Percentiles rank a stretch among this genome's conserved stretches.
Evolutionary conservation across 352 stramenopile species (phyloP).

Genomic region (Phytophthora fragariaefolia): DNA sequence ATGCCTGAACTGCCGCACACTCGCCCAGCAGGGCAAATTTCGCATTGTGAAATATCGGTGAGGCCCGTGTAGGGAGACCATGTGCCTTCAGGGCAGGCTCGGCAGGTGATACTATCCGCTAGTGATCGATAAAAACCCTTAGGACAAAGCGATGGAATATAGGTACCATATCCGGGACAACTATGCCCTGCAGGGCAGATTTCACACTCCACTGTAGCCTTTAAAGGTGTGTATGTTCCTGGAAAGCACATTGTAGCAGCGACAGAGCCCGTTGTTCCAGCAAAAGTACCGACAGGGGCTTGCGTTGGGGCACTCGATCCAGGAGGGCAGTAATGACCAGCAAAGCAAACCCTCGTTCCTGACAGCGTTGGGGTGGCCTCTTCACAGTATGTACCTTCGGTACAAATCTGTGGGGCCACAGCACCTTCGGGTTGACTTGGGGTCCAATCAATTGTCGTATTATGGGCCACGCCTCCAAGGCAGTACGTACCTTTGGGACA

Average conservation of each 20-base stretch:
- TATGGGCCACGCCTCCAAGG: conserved; percentile 94
- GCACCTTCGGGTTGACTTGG: conserved; percentile 82
- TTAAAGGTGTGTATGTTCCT: conserved; percentile 95
- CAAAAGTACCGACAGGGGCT: conserved; percentile 93
- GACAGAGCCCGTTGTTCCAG: conserved; percentile 86
- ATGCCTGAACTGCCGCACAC: conserved; percentile 94
- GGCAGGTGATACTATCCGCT: conserved; percentile 95
- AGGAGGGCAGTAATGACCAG: conserved; percentile 96
- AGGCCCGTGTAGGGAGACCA: conserved; percentile 93
- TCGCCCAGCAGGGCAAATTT: conserved; percentile 94
- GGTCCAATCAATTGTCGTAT: conserved; percentile 92
- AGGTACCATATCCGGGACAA: conserved; percentile 95
- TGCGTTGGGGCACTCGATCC: conserved; percentile 88
- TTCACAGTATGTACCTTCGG: conserved; percentile 95
- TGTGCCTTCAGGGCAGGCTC: conserved; percentile 94
- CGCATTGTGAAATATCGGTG: conserved; percentile 95
- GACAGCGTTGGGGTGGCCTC: conserved; percentile 77
- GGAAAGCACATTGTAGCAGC: conserved; percentile 96
- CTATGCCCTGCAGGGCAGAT: conserved; percentile 95
- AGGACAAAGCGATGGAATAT: conserved; percentile 95
- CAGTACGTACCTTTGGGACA: conserved; percentile 96
- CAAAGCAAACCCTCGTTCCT: conserved; percentile 90
- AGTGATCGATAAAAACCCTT: conserved; percentile 94
- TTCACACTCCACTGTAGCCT: conserved; percentile 87
- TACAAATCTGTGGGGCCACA: conserved; percentile 92